Percentiles rank a stretch among this genome's conserved stretches.
phyloP scores from a whole-genome alignment of 2,329 filamentous ascomycete genomes.

The Talaromyces sp. region DNA sequence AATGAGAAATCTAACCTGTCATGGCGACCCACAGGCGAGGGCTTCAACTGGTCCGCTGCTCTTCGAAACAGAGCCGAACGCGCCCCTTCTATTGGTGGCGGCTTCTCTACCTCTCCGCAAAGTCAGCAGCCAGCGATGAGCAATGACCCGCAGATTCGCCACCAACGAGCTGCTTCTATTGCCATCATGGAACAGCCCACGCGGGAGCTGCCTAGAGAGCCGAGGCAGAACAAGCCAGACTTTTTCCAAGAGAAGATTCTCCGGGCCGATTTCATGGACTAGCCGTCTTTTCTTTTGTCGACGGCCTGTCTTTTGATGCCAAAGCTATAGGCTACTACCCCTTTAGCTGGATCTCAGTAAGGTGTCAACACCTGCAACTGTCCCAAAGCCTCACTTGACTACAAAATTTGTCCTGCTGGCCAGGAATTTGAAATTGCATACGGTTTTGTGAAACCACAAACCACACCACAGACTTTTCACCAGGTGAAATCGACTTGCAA shows the following conservation, averaged over 20 bases:
- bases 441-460: not conserved
- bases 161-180: constrained; percentile 37
- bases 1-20: constrained; percentile 40
- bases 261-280: constrained; percentile 98
- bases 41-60: constrained; percentile 96
- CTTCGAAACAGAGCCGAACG: constrained; percentile 88
- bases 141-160: constrained; percentile 40
- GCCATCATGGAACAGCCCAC: constrained; percentile 54
- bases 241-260: constrained; percentile 95
- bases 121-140: constrained; percentile 26
- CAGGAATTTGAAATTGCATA: not conserved
- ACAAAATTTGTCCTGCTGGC: not conserved
- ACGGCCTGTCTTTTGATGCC: not conserved
- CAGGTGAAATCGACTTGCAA: not conserved
- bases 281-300: constrained; percentile 17
- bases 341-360: not conserved
- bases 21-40: constrained; percentile 64
- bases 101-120: constrained; percentile 24
- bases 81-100: constrained; percentile 45
- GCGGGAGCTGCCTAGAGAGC: constrained; percentile 41
- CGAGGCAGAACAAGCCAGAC: constrained; percentile 68
- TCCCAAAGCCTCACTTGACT: not conserved
- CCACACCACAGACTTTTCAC: not conserved
- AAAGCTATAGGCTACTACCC: not conserved
- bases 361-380: not conserved